Evolutionary conservation across 1,139 yeast genomes (phyloP).

Genomic region (Scheffersomyces quercinus): DNA sequence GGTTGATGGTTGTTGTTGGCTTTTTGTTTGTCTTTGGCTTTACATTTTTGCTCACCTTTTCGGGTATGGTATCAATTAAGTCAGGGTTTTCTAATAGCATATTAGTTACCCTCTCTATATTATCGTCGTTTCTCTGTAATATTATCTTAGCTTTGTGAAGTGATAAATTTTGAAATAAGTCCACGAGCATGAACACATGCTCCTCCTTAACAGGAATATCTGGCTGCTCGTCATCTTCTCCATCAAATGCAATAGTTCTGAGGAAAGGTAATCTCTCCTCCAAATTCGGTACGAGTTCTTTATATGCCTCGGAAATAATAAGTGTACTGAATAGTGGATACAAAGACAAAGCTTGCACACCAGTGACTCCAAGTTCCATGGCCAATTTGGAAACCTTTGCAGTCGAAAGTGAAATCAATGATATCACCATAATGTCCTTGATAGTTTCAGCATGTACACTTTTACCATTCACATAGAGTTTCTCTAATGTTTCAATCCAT

Average conservation of each 20-base stretch:
- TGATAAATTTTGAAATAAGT: slow-evolving; percentile 59
- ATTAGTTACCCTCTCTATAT: slow-evolving; percentile 62
- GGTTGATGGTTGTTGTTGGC: slow-evolving; percentile 3
- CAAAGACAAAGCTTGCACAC: slow-evolving; percentile 38
- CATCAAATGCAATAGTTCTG: slow-evolving; percentile 14
- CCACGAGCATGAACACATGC: slow-evolving; percentile 46
- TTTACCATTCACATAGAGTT: slow-evolving; percentile 54
- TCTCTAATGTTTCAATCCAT: slow-evolving; percentile 63
- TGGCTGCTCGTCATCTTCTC: slow-evolving; percentile 3
- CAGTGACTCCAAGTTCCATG: slow-evolving; percentile 46
- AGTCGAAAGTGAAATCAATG: slow-evolving; percentile 51
- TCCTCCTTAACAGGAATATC: slow-evolving; percentile 26
- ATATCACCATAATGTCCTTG: slow-evolving; percentile 51
- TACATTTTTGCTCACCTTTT: slow-evolving; percentile 11
- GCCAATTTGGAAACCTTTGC: slow-evolving; percentile 42
- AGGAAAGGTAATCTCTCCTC: slow-evolving; percentile 48
- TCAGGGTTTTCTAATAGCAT: slow-evolving; percentile 63
- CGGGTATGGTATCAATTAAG: slow-evolving; percentile 25
- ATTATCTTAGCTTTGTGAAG: slow-evolving; percentile 45
- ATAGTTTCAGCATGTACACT: slow-evolving; percentile 49
- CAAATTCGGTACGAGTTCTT: slow-evolving; percentile 50
- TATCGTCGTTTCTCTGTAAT: slow-evolving; percentile 46
- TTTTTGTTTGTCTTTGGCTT: slow-evolving; percentile 9
- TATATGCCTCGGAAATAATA: slow-evolving; percentile 44
- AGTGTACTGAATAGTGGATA: slow-evolving; percentile 59